Evolutionary conservation across 2,329 filamentous ascomycete genomes (phyloP).

Genomic region (Cladorrhinum sp.): DNA sequence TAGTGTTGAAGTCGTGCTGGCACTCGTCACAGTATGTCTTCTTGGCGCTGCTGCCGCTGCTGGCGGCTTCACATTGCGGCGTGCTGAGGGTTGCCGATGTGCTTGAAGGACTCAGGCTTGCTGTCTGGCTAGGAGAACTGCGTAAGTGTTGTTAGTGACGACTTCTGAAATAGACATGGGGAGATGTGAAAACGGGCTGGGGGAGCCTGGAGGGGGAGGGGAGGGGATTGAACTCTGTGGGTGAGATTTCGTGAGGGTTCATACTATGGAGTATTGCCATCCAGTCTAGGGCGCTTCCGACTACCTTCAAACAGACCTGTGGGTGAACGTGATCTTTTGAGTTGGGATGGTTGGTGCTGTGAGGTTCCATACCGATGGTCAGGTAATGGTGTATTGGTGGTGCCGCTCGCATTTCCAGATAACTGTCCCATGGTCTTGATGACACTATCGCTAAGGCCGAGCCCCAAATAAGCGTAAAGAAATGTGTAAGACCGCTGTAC

Average conservation of each 20-base stretch:
- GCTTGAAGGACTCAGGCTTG: neutral
- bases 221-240: no score
- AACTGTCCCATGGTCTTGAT: neutral
- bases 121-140: neutral
- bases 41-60: neutral
- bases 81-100: neutral
- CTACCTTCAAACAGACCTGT: neutral
- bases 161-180: no score
- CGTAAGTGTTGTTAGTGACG: no score
- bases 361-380: neutral
- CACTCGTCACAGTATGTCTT: neutral
- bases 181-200: no score
- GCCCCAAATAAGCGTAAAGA: neutral
- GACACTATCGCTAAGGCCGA: neutral
- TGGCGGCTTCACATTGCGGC: neutral
- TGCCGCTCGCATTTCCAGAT: neutral
- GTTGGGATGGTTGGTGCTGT: neutral
- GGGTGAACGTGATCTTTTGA: neutral
- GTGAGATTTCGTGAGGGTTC: no score
- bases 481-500: neutral
- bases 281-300: neutral
- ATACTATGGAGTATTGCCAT: neutral
- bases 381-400: neutral
- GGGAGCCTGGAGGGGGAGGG: no score
- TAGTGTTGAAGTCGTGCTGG: neutral